Evolutionary conservation across 805 yeast species (phyloP).

Genomic region (Tetrapisispora pingtungensis): DNA sequence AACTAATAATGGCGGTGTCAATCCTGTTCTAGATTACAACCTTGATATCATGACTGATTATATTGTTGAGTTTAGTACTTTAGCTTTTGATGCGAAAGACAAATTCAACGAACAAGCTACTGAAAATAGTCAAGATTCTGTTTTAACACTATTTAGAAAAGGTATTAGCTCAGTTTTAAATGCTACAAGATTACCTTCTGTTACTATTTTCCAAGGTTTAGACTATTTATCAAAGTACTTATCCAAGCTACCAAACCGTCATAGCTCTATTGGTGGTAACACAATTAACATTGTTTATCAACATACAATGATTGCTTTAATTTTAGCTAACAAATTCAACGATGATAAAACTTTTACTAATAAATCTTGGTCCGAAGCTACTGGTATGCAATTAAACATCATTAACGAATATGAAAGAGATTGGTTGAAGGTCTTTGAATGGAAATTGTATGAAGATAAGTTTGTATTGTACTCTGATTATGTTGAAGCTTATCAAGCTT

Average conservation of each 20-base stretch:
- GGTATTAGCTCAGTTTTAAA: constrained; percentile 59
- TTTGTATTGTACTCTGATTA: constrained; percentile 21
- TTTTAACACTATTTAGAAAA: constrained; percentile 37
- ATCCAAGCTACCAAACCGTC: constrained; percentile 30
- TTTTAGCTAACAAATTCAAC: constrained; percentile 85
- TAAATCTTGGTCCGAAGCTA: constrained; percentile 93
- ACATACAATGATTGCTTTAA: constrained; percentile 55
- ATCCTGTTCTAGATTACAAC: constrained; percentile 71
- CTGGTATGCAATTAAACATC: constrained; percentile 54
- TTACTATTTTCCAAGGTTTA: constrained; percentile 70
- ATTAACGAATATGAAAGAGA: constrained; percentile 60
- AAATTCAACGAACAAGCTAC: neutral
- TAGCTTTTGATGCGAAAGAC: constrained; percentile 45
- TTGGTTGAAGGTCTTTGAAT: constrained; percentile 55
- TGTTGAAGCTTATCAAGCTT: constrained; percentile 16
- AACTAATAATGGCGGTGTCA: constrained; percentile 56
- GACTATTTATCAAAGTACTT: constrained; percentile 65
- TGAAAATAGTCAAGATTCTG: constrained; percentile 25
- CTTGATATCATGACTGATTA: constrained; percentile 70
- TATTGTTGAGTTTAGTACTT: constrained; percentile 61
- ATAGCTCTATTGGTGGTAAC: constrained; percentile 21
- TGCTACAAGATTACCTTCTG: constrained; percentile 80
- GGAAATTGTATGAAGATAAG: constrained; percentile 42
- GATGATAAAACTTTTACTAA: constrained; percentile 96
- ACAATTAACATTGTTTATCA: constrained; percentile 38